A percentile compares a stretch with the other conserved stretches of the same genome.
phyloP scores from a whole-genome alignment of 345 rosid genomes.

The Eucalyptus pauciflora region DNA sequence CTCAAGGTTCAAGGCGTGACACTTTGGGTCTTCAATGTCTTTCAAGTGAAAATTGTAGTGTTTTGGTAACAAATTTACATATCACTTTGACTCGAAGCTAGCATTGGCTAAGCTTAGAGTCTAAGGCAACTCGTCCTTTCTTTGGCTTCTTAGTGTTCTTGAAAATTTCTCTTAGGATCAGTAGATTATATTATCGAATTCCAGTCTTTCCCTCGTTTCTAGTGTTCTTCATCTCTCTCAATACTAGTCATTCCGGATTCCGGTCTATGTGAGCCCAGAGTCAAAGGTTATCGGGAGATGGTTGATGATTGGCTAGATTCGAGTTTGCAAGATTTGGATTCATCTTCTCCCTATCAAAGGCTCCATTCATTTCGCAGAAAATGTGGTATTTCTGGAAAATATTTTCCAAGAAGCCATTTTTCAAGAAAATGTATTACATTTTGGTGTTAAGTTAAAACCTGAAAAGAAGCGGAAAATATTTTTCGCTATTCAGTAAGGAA shows the following conservation, averaged over 20 bases:
- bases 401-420: too few species aligned
- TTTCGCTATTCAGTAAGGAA: rapidly evolving
- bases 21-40: too few species aligned
- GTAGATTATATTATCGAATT: too few species aligned
- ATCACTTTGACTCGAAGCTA: neutral
- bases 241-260: neutral
- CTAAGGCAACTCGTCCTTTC: neutral
- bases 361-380: rapidly evolving
- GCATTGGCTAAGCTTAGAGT: neutral
- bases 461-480: too few species aligned
- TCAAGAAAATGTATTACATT: too few species aligned
- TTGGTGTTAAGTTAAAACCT: too few species aligned
- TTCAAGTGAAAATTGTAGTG: too few species aligned
- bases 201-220: neutral
- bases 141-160: too few species aligned
- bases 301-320: neutral
- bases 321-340: neutral
- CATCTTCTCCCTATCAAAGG: neutral
- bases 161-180: too few species aligned
- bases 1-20: too few species aligned
- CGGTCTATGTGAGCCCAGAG: rapidly evolving
- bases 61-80: too few species aligned
- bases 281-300: neutral
- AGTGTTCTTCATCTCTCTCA: neutral
- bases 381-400: rapidly evolving